A percentile compares a stretch with the other conserved stretches of the same genome.
Conservation (phyloP, 192 early-diverging fungal genomes). For the Coemansia sp. region DNA sequence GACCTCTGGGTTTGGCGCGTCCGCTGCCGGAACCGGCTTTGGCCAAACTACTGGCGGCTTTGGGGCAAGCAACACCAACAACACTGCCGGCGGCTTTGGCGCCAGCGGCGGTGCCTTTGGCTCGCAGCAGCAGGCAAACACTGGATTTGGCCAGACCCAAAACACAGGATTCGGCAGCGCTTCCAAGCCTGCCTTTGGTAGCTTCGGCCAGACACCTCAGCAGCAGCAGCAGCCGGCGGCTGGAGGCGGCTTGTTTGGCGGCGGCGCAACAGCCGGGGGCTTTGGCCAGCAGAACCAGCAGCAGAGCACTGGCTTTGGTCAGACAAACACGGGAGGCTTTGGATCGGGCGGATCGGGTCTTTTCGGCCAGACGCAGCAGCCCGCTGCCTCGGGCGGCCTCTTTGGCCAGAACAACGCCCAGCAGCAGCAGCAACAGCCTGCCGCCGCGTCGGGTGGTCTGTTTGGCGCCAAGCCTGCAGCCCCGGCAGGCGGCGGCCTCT, state of each 20-base stretch:
- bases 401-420: slow-evolving; percentile 14
- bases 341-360: slow-evolving; percentile 41
- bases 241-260: slow-evolving; percentile 13
- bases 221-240: slow-evolving; percentile 2
- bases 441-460: slow-evolving; percentile 21
- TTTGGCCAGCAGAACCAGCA: slow-evolving; percentile 21
- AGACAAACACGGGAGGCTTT: slow-evolving; percentile 20
- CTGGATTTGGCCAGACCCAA: slow-evolving; percentile 8
- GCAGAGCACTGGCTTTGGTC: not conserved
- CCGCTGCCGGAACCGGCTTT: slow-evolving; percentile 11
- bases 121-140: slow-evolving; percentile 8
- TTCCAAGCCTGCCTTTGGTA: not conserved
- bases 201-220: slow-evolving; percentile 15
- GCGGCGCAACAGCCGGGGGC: slow-evolving; percentile 6
- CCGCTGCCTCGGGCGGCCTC: slow-evolving; percentile 39
- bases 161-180: slow-evolving; percentile 19
- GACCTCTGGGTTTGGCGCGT: slow-evolving; percentile 12
- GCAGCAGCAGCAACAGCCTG: slow-evolving; percentile 5
- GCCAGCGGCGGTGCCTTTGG: slow-evolving; percentile 15
- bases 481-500: slow-evolving; percentile 24
- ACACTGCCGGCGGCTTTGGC: slow-evolving; percentile 28
- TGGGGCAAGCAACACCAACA: not conserved
- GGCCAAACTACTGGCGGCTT: slow-evolving; percentile 14
- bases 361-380: slow-evolving; percentile 7
- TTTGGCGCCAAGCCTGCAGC: slow-evolving; percentile 11